Base-by-base conservation (phyloP, 2,329 filamentous ascomycete species). In the Arthroderma uncinatum region DNA sequence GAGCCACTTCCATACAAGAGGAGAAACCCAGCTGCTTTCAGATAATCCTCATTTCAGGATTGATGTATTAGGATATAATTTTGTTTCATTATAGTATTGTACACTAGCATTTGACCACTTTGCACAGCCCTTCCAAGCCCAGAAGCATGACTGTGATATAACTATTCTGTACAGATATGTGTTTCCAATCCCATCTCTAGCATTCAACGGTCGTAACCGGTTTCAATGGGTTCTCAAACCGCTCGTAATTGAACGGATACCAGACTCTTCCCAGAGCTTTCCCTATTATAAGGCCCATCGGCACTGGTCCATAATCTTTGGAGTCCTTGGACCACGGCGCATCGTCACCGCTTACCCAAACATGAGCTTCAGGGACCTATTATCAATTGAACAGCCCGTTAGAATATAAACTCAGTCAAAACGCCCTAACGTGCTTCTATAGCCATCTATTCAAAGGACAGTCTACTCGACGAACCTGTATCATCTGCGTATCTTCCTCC, bases 341-440 rank as follows among this genome's bases (percentile, higher is more conserved):
- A 70, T 97, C 97, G 71, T 98, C 93, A 2, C 93, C 93, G 2
- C 84, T 82, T 5, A 96, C 76, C 82, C 89, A 97, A 66, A 90
- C 94, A 76, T 98, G 93, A 1, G 93, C 93, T 67, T 87, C 78
- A 0, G 93, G 93, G 14, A 98, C 83, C 87, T 94, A 66, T 25
- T 94, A 66, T 25, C 53, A 47, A 58, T 36, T 53, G 57, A 33
- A 54, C 40, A 39, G 60, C 47, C 28, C 37, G 23, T 55, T 34
- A 39, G 53, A 28, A 57, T 34, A 30, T 12, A 19, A 28, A n/a
- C 23, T 19, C 23, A 4, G 2, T 8, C 2, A 21, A n/a, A 55
- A 55, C 50, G 53, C 12, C 1, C 34, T 10, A 42, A 42, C 34
- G 54, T 50, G 8, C 14, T 23, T 53, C 33, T 33, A 9, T 53